phyloP scores from a whole-genome alignment of 2,329 filamentous ascomycete species.

The Fusarium tricinctum region DNA sequence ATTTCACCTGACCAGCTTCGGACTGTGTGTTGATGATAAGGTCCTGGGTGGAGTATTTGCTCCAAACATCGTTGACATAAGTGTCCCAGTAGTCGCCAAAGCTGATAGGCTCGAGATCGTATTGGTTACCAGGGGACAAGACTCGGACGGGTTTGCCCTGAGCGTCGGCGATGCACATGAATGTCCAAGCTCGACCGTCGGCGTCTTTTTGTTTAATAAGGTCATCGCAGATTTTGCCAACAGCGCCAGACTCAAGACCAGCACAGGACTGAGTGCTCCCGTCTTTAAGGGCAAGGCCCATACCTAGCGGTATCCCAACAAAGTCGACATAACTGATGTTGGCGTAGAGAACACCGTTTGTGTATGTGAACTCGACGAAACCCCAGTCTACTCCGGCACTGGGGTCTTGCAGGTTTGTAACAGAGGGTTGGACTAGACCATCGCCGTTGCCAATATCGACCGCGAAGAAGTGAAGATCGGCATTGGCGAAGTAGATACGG shows the following conservation, averaged over 20 bases:
- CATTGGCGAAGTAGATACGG: conserved; percentile 62
- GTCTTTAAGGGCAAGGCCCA: conserved; percentile 58
- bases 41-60: conserved; percentile 55
- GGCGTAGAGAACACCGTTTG: conserved; percentile 57
- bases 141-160: conserved; percentile 59
- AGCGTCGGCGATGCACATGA: conserved; percentile 58
- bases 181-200: conserved; percentile 61
- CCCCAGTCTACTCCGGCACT: conserved; percentile 63
- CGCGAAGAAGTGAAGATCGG: conserved; percentile 59
- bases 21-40: conserved; percentile 62
- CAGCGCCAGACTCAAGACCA: conserved; percentile 56
- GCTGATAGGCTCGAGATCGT: conserved; percentile 52
- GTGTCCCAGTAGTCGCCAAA: conserved; percentile 60
- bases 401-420: conserved; percentile 60
- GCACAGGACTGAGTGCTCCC: conserved; percentile 56
- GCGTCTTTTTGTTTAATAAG: conserved; percentile 54
- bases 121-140: conserved; percentile 60
- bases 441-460: conserved; percentile 52
- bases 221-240: conserved; percentile 58
- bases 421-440: conserved; percentile 64
- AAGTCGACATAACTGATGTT: conserved; percentile 68
- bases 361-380: conserved; percentile 65
- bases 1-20: conserved; percentile 56
- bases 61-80: conserved; percentile 64
- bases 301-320: conserved; percentile 65